phyloP scores from a whole-genome alignment of 371 early-diverging fungal genomes.

The Apophysomyces sp. region DNA sequence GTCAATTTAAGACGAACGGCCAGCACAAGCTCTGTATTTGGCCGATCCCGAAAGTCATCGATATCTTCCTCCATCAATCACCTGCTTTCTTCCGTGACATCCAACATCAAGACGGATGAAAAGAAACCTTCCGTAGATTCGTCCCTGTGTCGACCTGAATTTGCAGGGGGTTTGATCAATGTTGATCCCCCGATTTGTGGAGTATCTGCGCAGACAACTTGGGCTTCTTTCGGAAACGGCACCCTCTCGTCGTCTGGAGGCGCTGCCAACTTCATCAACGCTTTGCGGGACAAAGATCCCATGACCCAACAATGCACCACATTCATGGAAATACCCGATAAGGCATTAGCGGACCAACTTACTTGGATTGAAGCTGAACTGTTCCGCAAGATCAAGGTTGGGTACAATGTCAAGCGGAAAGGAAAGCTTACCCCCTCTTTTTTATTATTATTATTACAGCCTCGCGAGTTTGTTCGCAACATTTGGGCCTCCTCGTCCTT shows the following conservation, averaged over 20 bases:
- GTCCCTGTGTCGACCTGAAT: conserved; percentile 30
- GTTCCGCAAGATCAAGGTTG: conserved; percentile 51
- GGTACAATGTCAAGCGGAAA: neutral
- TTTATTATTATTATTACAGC: conserved; percentile 21
- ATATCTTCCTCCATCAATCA: conserved; percentile 14
- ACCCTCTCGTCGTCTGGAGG: conserved; percentile 11
- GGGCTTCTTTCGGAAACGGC: conserved; percentile 17
- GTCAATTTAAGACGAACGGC: conserved; percentile 11
- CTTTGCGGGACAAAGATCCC: conserved; percentile 34
- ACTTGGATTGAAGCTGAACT: conserved; percentile 62
- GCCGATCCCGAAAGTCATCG: conserved; percentile 18
- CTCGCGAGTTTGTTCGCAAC: conserved; percentile 57
- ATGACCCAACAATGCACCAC: conserved; percentile 18
- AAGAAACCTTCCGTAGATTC: neutral
- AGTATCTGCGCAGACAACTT: conserved; percentile 16
- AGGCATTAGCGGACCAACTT: conserved; percentile 61
- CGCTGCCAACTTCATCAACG: conserved; percentile 31
- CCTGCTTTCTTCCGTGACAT: conserved; percentile 7
- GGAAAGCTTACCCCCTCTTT: neutral
- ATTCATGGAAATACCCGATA: conserved; percentile 42
- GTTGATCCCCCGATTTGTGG: conserved; percentile 19
- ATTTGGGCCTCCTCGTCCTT: conserved; percentile 39
- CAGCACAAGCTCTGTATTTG: conserved; percentile 12
- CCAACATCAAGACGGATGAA: neutral
- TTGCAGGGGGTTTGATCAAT: conserved; percentile 40